Evolutionary conservation across 140 eudicot genomes (phyloP).

Genomic region (Cichorium intybus): DNA sequence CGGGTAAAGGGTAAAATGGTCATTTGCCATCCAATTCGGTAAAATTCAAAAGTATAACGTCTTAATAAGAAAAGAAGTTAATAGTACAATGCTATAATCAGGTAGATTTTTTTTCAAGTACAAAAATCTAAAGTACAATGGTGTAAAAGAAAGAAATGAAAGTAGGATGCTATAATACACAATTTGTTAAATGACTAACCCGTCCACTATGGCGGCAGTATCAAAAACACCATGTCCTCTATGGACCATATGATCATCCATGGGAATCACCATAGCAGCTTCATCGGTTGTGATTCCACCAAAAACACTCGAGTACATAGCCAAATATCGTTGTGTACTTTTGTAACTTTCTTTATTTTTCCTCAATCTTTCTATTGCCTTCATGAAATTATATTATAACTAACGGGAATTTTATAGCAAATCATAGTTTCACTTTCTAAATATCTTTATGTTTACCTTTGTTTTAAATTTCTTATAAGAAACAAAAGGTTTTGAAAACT

Average conservation of each 20-base stretch:
- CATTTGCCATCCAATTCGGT: no score
- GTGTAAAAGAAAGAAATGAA: not conserved
- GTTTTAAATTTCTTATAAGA: not conserved
- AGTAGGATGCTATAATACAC: no score
- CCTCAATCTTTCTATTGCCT: slow-evolving; percentile 71
- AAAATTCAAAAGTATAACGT: no score
- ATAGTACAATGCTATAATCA: no score
- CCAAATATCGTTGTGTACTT: slow-evolving; percentile 64
- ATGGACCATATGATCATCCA: slow-evolving; percentile 98
- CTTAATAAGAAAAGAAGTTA: no score
- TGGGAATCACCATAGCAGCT: slow-evolving; percentile 85
- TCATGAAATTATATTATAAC: slow-evolving; percentile 3
- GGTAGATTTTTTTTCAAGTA: no score
- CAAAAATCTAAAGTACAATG: no score
- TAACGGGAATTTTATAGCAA: not conserved
- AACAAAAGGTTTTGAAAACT: not conserved
- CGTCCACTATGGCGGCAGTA: slow-evolving; percentile 77
- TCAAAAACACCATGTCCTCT: slow-evolving; percentile 98
- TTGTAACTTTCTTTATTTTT: slow-evolving; percentile 40
- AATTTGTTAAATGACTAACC: slow-evolving; percentile 57
- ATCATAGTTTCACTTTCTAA: not conserved
- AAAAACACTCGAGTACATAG: slow-evolving; percentile 89
- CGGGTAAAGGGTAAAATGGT: not conserved
- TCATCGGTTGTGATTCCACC: slow-evolving; percentile 80
- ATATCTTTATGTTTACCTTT: not conserved